Evolutionary conservation across 2,329 filamentous ascomycete species (phyloP), one percentile per base, ranked within the genome.

Genomic region (Claviceps sp.): DNA sequence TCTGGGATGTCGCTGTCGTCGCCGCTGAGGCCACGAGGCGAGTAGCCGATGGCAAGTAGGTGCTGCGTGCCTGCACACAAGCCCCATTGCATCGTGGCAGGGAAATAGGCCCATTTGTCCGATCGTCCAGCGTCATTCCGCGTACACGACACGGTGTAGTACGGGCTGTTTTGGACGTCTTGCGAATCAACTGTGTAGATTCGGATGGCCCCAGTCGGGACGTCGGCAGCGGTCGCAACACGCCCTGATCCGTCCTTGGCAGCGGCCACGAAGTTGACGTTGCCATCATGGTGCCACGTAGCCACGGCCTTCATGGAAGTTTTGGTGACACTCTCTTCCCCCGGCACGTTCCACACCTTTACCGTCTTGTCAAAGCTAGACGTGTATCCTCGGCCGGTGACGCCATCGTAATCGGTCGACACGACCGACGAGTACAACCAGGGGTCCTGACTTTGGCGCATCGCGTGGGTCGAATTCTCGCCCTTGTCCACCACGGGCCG

Each of bases 401-500:
- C 52, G 1, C 65, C 58, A 52, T 78, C 75, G 56, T 78, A 79
- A 50, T 81, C 77, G 0, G 79, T 81, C 5, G 77, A 77, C 0
- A 82, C 79, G 0, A 84, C 79, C 0, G 81, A 82, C 0, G 78
- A 76, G 57, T 81, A 84, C 0, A 84, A 66, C 79, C 80, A 84
- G 0, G 76, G 77, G 48, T 80, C 77, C 55, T 82, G 79, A 41
- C 73, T 78, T 54, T 72, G 69, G 2, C 74, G 69, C 78, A 82
- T 81, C 0, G 76, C 75, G 1, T 72, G 66, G 2, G 72, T 71
- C 0, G 78, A 70, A 56, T 82, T 83, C 18, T 79, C 76, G 0
- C 73, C 73, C 50, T 72, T 72, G 13, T 72, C 64, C 0, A 82
- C 71, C 0, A 74, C 54, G 0, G 79, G 77, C 1, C 81, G 73